Conservation (phyloP, 2,329 filamentous ascomycete genomes). For the Xylariaceae sp. region DNA sequence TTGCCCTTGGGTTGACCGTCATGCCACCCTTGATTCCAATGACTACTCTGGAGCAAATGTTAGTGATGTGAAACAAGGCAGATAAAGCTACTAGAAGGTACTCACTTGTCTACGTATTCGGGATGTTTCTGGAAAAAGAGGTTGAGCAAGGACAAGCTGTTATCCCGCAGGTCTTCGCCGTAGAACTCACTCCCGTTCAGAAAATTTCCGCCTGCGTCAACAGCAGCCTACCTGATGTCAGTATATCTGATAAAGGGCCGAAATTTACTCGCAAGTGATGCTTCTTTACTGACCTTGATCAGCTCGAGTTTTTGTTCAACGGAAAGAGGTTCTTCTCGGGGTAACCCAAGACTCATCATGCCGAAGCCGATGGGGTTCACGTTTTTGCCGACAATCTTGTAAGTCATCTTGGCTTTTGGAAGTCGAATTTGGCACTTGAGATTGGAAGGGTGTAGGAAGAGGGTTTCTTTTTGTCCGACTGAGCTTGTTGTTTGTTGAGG, state of each 20-base stretch:
- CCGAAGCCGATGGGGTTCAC: slow-evolving; percentile 24
- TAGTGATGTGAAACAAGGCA: not conserved
- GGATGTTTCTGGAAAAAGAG: slow-evolving; percentile 51
- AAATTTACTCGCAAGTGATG: too few relatives aligned
- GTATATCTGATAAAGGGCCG: too few relatives aligned
- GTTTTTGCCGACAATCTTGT: slow-evolving; percentile 15
- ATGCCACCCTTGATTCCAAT: slow-evolving; percentile 48
- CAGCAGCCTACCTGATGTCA: too few relatives aligned
- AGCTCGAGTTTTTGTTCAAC: slow-evolving; percentile 37
- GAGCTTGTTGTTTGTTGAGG: too few relatives aligned
- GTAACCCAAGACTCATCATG: slow-evolving; percentile 42
- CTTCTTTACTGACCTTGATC: too few relatives aligned
- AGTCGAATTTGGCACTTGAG: too few relatives aligned
- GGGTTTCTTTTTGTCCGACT: too few relatives aligned
- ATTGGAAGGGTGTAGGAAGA: too few relatives aligned
- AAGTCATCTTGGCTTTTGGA: slow-evolving; percentile 16
- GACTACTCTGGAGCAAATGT: slow-evolving; percentile 6
- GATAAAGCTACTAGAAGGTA: not conserved
- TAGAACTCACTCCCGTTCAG: slow-evolving; percentile 54
- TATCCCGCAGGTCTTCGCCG: slow-evolving; percentile 39
- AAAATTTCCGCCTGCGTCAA: slow-evolving; percentile 30
- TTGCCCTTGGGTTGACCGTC: slow-evolving; percentile 21
- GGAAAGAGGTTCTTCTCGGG: slow-evolving; percentile 30
- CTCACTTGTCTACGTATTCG: slow-evolving; percentile 44
- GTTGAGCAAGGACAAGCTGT: slow-evolving; percentile 47